A percentile compares a stretch with the other conserved stretches of the same genome.
phyloP scores from a whole-genome alignment of 2,329 filamentous ascomycete genomes.

The Alternaria dauci region DNA sequence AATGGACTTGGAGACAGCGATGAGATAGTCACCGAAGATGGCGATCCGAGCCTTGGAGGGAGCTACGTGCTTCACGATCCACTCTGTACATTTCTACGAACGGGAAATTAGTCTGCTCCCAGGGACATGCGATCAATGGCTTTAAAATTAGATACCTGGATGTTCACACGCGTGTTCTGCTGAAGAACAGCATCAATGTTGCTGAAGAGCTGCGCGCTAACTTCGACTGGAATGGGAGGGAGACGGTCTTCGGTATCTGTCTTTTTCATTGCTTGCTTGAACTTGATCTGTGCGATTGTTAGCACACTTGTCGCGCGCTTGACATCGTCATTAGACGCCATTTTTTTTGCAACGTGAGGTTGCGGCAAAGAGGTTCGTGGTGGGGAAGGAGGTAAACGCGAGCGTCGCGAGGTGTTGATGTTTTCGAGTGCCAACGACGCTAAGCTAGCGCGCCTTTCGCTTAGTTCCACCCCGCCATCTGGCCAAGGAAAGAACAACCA shows the following conservation, averaged over 20 bases:
- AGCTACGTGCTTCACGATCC: slow-evolving; percentile 77
- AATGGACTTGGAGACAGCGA: slow-evolving; percentile 71
- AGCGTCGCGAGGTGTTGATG: slow-evolving; percentile 9
- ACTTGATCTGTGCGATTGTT: slow-evolving; percentile 41
- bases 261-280: slow-evolving; percentile 39
- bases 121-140: slow-evolving; percentile 24
- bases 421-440: slow-evolving; percentile 19
- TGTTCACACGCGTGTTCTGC: slow-evolving; percentile 39
- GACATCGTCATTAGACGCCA: slow-evolving; percentile 33
- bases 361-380: slow-evolving; percentile 13
- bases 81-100: slow-evolving; percentile 81
- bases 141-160: slow-evolving; percentile 45
- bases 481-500: slow-evolving; percentile 26
- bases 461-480: slow-evolving; percentile 22
- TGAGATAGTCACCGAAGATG: slow-evolving; percentile 78
- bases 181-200: slow-evolving; percentile 39
- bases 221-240: slow-evolving; percentile 30
- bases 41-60: slow-evolving; percentile 71
- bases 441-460: slow-evolving; percentile 22
- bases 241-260: slow-evolving; percentile 28
- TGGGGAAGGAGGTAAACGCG: slow-evolving; percentile 3
- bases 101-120: slow-evolving; percentile 46
- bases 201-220: slow-evolving; percentile 35
- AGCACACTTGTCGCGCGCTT: slow-evolving; percentile 36
- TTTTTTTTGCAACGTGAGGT: slow-evolving; percentile 13